These are phyloP conservation scores for Pythium insidiosum DNA, from an alignment of 352 stramenopile species.

Conservation along the genomic window DNA sequence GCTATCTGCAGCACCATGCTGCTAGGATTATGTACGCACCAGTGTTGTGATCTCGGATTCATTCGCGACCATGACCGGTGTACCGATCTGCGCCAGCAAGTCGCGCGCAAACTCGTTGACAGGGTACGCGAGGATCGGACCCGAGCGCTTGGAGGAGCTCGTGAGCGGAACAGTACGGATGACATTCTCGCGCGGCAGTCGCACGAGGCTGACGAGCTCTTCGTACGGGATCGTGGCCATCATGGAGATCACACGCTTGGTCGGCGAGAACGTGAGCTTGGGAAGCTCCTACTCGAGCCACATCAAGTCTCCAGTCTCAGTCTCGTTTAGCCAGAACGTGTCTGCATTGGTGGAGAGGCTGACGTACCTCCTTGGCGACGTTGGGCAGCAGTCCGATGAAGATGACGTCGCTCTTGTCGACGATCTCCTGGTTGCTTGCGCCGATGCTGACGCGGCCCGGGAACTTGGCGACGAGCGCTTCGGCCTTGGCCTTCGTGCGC, in stretches of 20 bases:
- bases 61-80: conserved; percentile 70
- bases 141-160: conserved; percentile 61
- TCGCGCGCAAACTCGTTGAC: conserved; percentile 60
- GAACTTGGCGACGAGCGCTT: conserved; percentile 66
- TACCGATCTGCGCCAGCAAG: conserved; percentile 70
- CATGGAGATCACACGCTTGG: conserved; percentile 76
- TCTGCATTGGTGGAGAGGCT: no score
- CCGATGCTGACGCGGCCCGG: conserved; percentile 53
- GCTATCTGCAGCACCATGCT: no score
- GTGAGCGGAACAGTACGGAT: conserved; percentile 74
- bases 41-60: conserved; percentile 81
- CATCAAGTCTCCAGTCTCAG: no score
- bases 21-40: conserved; percentile 16
- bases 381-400: conserved; percentile 76
- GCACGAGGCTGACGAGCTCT: conserved; percentile 62
- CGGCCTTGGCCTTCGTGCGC: conserved; percentile 67
- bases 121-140: conserved; percentile 74
- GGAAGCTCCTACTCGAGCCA: conserved; percentile 46
- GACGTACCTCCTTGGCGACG: conserved; percentile 34
- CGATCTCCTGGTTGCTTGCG: conserved; percentile 70
- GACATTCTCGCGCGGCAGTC: conserved; percentile 62
- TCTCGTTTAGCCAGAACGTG: no score
- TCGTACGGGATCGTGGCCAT: conserved; percentile 87
- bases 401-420: conserved; percentile 76
- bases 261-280: conserved; percentile 50